A percentile compares a stretch with the other conserved stretches of the same genome.
Conservation (phyloP, 768 basidiomycete genomes). For the Saitozyma sp. region DNA sequence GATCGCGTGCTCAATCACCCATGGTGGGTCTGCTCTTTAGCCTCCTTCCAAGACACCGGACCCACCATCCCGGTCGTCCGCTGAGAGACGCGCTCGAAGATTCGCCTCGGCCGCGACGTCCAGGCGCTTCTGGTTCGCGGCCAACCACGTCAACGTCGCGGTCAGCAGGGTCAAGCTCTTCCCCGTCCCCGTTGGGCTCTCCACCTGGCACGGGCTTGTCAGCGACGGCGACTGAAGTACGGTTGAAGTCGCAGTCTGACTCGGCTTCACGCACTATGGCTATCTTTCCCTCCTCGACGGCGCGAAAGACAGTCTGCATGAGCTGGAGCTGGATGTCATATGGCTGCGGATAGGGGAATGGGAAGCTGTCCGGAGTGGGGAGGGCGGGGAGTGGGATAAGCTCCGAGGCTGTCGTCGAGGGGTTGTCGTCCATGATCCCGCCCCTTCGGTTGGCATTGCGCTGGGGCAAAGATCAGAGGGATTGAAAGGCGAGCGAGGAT, state of each 20-base stretch:
- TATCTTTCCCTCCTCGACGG: constrained; percentile 71
- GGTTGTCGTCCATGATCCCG: too few species aligned
- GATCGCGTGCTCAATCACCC: constrained; percentile 49
- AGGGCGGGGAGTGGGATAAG: constrained; percentile 46
- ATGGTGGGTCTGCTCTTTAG: constrained; percentile 40
- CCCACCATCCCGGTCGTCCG: constrained; percentile 41
- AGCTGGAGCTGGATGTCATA: constrained; percentile 82
- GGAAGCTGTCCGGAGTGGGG: constrained; percentile 67
- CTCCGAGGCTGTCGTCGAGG: too few species aligned
- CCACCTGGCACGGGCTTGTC: constrained; percentile 30
- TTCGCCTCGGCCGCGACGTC: constrained; percentile 17
- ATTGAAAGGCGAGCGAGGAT: too few species aligned
- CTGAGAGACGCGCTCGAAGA: constrained; percentile 21
- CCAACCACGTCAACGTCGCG: constrained; percentile 48
- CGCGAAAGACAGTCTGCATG: constrained; percentile 80
- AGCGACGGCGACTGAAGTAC: background rate
- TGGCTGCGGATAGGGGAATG: constrained; percentile 80
- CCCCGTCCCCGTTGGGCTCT: constrained; percentile 51
- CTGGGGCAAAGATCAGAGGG: too few species aligned
- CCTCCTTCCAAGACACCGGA: background rate
- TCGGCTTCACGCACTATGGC: constrained; percentile 61
- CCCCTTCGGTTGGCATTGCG: too few species aligned
- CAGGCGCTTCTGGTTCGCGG: constrained; percentile 30
- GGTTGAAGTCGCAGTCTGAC: background rate
- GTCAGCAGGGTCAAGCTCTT: constrained; percentile 50